Percentiles rank a stretch among this genome's conserved stretches.
Conservation (phyloP, 768 basidiomycete species). For the Epithele typhae region DNA sequence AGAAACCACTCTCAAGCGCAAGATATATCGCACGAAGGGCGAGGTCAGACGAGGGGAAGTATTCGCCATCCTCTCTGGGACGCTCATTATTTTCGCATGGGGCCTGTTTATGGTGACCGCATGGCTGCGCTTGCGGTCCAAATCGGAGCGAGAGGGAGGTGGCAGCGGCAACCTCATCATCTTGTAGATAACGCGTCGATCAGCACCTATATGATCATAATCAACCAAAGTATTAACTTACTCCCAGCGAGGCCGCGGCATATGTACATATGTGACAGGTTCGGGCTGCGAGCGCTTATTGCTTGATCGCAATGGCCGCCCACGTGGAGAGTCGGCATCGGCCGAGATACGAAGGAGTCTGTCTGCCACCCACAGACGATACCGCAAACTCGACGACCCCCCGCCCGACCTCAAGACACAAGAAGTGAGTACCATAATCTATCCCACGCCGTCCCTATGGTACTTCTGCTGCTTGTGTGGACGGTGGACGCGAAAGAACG, state of each 20-base stretch:
- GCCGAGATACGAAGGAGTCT: not conserved
- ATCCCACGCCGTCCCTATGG: slow-evolving; percentile 8
- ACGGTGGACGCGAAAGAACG: slow-evolving; percentile 6
- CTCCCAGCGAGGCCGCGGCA: too few species aligned
- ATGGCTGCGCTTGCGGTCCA: slow-evolving; percentile 49
- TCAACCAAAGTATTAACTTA: too few species aligned
- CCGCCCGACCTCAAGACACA: slow-evolving; percentile 26
- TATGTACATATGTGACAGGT: not conserved
- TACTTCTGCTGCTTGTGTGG: not conserved
- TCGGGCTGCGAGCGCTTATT: too few species aligned
- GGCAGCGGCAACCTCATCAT: slow-evolving; percentile 1
- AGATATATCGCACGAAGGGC: slow-evolving; percentile 15
- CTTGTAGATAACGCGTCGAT: too few species aligned
- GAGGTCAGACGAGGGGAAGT: slow-evolving; percentile 41
- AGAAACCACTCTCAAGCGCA: too few species aligned
- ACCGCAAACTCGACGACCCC: slow-evolving; percentile 20
- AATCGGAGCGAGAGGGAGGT: slow-evolving; percentile 27
- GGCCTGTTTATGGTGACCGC: slow-evolving; percentile 60
- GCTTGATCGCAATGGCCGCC: too few species aligned
- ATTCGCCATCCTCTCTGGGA: slow-evolving; percentile 39
- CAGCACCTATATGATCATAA: too few species aligned
- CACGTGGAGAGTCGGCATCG: slow-evolving; percentile 1
- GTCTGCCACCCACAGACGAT: slow-evolving; percentile 2
- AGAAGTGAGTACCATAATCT: slow-evolving; percentile 25
- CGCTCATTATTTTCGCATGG: slow-evolving; percentile 53